Base-by-base conservation (phyloP, 106 monocot genomes). In the Vanilla planifolia region DNA sequence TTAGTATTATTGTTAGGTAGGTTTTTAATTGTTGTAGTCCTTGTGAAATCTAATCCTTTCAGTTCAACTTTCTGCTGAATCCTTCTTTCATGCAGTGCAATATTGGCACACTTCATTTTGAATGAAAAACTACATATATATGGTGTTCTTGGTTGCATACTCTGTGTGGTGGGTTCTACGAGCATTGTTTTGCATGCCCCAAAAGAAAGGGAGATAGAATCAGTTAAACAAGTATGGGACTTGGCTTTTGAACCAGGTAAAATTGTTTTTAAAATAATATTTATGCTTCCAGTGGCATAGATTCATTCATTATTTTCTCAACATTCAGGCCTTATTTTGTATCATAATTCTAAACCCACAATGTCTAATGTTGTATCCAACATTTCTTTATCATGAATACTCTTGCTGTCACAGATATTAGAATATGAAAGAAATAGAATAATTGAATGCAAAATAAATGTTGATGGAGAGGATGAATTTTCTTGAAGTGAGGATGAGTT, bases 1-100 rank as follows among this genome's bases (percentile, higher is more conserved):
- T 72, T 40, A 72, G 72, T 29, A 72, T 72, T 48, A 72, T 72
- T 57, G 72, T 72, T 46, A 72, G 72, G 72, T 72, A 58, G 9
- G 6, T 33, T 46, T 37, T 27, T 64, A 34, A 16, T 27, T 19
- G 35, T 1, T 16, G 35, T 46, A 11, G 8, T 15, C 15, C 35
- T 53, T 22, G 4, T 67, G 25, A 13, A n/a, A n/a, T n/a, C n/a
- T 1, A 19, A 48, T 0, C 14, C 15, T 9, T 32, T 47, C 8
- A 50, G 43, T 35, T 35, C 10, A 23, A 16, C 19, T 55, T 3
- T n/a, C n/a, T 56, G 9, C 36, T 22, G 28, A 72, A 47, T 62
- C 24, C 19, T 36, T 47, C 21, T 64, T 57, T 47, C n/a, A 46
- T 72, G 44, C 72, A 73, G 73, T 27, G 65, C 73, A 59, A 65